Evolutionary conservation across 768 basidiomycete genomes (phyloP), one percentile per base, ranked within the genome.

Genomic region (Macrocybe gigantea): DNA sequence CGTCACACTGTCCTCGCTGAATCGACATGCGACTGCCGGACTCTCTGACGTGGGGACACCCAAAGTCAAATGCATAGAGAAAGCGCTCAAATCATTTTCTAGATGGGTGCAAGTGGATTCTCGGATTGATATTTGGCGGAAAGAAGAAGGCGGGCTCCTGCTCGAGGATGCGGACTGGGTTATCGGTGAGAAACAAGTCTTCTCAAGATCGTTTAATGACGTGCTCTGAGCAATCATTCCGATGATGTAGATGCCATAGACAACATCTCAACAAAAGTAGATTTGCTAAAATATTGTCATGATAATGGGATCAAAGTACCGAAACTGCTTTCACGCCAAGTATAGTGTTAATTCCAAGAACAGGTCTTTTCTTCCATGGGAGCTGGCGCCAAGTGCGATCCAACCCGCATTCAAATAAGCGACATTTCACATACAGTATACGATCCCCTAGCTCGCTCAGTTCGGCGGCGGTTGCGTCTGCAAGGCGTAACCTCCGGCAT

Each of bases 321-420:
- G 9, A 13, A 22, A 22, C 22, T 22, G 22, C 22, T 22, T 22
- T 22, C 22, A 22, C 22, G 22, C 22, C 22, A 22, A 22, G 22
- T 4, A 22, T 22, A 22, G 22, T 22, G 47, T 42, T 50, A 48
- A 36, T 12, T 10, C 31, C 14, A 9, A 82, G 56, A 77, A 76
- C 53, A 88, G 86, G 86, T 94, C 12, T 96, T 98, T 66, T 92
- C 94, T 0, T 93, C 93, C 22, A 96, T 99, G 93, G 96, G 96
- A 30, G 90, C 94, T 3, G 85, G 93, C 9, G 88, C 93, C 10
- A 99, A 98, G 68, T 79, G 78, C 56, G 96, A 99, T 64, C 94
- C 96, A 0, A 95, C 93, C 1, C 81, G 93, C 36, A 80, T 99
- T 22, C 94, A 98, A 64, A 96, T 98, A 48, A 86, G 85, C 53